Evolutionary conservation across 768 basidiomycete species (phyloP), one percentile per base, ranked within the genome.

Genomic region (Boletales sp.): DNA sequence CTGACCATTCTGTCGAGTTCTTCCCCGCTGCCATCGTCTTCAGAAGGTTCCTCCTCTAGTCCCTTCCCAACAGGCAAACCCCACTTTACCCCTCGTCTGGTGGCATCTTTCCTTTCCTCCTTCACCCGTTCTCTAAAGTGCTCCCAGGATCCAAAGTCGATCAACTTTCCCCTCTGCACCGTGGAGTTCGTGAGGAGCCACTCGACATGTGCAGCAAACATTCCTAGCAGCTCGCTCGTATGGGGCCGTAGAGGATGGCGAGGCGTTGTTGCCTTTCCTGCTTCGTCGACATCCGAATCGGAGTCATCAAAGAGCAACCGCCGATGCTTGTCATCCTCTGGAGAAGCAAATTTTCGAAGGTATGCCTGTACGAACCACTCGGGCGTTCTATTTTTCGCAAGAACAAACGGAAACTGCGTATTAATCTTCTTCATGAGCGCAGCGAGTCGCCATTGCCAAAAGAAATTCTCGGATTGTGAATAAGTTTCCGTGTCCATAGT

Each of bases 131-230:
- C 32, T 48, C 72, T 76, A 60, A 83, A 86, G 7, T 30, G 32
- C 32, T 71, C 59, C 84, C 83, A 87, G 14, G 69, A 58, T 0
- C 52, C 43, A 5, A 80, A 53, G 46, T 83, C 68, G 8, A 86
- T 47, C 17, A 75, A 48, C 38, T 61, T 63, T 15, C 54, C 47
- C 21, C 61, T 57, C 34, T 47, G 53, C 32, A 65, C 50, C 10
- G 55, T 69, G 31, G 77, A 78, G 43, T 82, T 72, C 11, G 78
- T 74, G 34, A 82, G 60, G 8, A 87, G 56, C 84, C 84, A 87
- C 32, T 75, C 76, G 0, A 75, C 74, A 9, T 86, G 82, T 10
- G 73, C 69, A 11, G 81, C 82, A 51, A 84, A 77, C 2, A 72
- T 51, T 11, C 73, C 71, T 32, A 69, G 60, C n/a, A 85, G 61